Evolutionary conservation across 805 yeast genomes (phyloP), one percentile per base, ranked within the genome.

Genomic region (Candida quercuum): DNA sequence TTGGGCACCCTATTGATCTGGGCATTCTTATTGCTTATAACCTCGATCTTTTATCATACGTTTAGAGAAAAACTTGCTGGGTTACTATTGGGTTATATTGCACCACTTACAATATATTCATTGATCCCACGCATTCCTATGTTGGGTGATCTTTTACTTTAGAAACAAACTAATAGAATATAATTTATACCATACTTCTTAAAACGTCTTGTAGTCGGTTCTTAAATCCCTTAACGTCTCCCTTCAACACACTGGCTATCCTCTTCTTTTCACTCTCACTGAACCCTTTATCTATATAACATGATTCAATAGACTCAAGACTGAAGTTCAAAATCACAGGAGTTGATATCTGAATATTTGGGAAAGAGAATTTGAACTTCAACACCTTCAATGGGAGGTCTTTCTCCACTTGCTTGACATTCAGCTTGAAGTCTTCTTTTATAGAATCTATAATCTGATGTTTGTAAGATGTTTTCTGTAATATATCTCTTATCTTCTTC

Each of bases 21-120:
- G 81, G 77, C 82, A 77, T 33, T 44, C 14, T 37, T 66, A 27
- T 64, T 88, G 23, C 60, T 81, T 15, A 76, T 86, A 69, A 91
- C 98, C 1, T 73, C 88, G 33, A 64, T 81, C 12, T 85, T 86
- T 57, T 91, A 88, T 67, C 98, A 91, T 60, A 78, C 93, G 1
- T 52, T 82, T 10, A 38, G 61, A 2, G 98, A 91, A 55, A 88
- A 88, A 53, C 39, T 84, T 1, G 64, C 76, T 19, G 96, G 96
- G 1, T 62, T 84, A 32, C 9, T 67, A 2, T 72, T 82, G 65
- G 87, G 93, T 3, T 76, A 72, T 56, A 35, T 68, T 8, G 76
- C 76, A 18, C 69, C 76, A 10, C 15, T 56, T 2, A 49, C 67
- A 1, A 70, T 78, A 27, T 80, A 80, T 51, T 24, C 38, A 5